These are phyloP conservation scores for Cetradonia linearis DNA, from an alignment of 495 filamentous ascomycete species.

Conservation along the genomic window DNA sequence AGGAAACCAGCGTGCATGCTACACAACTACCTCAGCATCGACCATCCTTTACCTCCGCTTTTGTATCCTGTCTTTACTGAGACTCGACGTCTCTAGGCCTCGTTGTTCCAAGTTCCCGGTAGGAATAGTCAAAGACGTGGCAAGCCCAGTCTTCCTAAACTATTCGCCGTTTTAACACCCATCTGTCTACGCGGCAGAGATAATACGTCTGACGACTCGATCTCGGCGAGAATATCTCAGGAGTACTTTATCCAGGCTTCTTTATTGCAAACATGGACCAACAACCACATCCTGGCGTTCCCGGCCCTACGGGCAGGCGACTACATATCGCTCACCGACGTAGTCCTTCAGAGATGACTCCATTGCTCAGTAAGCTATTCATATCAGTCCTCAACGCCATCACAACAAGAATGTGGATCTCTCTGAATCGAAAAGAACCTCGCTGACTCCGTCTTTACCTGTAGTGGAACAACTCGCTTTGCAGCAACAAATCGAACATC, in stretches of 20 bases:
- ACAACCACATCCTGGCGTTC: constrained; percentile 62
- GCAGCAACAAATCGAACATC: constrained; percentile 95
- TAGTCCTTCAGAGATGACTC: constrained; percentile 95
- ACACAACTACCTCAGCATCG: constrained; percentile 10
- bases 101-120: constrained; percentile 1
- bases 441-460: constrained; percentile 17
- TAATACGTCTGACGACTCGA: constrained; percentile 1
- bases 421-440: background rate
- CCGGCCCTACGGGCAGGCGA: constrained; percentile 77
- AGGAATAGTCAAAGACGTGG: background rate
- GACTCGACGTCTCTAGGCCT: background rate
- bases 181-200: background rate
- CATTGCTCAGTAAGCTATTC: constrained; percentile 87
- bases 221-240: background rate
- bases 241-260: background rate
- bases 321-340: constrained; percentile 95
- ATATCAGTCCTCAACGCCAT: constrained; percentile 20
- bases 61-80: constrained; percentile 20
- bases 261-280: constrained; percentile 57
- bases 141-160: background rate
- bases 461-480: constrained; percentile 96
- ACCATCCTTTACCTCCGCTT: constrained; percentile 22
- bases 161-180: background rate
- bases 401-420: background rate
- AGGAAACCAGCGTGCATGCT: constrained; percentile 16